These are phyloP conservation scores for Aspergillus campestris DNA, from an alignment of 495 filamentous ascomycete species.

Conservation along the genomic window DNA sequence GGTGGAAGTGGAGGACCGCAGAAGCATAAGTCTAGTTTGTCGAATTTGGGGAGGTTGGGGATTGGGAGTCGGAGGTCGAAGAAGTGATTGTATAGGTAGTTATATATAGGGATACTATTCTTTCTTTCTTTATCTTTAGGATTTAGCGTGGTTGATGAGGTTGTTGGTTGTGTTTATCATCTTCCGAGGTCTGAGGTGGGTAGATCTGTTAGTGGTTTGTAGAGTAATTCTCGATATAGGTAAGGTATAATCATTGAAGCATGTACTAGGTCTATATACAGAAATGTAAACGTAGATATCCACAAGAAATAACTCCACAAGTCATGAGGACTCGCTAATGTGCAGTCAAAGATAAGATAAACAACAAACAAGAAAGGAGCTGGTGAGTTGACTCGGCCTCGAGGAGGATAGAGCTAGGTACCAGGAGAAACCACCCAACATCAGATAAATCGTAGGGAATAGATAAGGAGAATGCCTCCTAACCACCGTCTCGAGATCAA, in stretches of 20 bases:
- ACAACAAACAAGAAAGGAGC: background rate
- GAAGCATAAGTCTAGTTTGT: slow-evolving; percentile 56
- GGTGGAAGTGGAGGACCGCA: slow-evolving; percentile 9
- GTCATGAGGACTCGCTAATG: slow-evolving; percentile 7
- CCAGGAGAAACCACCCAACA: background rate
- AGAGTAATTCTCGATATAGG: background rate
- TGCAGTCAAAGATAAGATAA: slow-evolving; percentile 1
- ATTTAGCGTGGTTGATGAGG: background rate
- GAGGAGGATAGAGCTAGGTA: background rate
- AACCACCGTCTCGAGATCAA: too few relatives aligned
- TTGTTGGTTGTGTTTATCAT: background rate
- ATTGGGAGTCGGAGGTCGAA: slow-evolving; percentile 53
- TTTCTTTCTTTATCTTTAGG: background rate
- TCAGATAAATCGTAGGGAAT: too few relatives aligned
- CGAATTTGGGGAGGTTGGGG: slow-evolving; percentile 62
- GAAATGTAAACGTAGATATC: background rate
- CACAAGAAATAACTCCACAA: background rate
- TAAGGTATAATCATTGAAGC: background rate
- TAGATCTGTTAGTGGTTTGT: too few relatives aligned
- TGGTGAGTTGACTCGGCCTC: too few relatives aligned
- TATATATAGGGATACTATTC: background rate
- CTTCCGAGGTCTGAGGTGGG: too few relatives aligned
- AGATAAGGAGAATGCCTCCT: too few relatives aligned
- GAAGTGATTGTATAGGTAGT: slow-evolving; percentile 16
- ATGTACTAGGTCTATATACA: slow-evolving; percentile 1